phyloP scores from a whole-genome alignment of 495 filamentous ascomycete genomes.

The Lophiotrema nucula region DNA sequence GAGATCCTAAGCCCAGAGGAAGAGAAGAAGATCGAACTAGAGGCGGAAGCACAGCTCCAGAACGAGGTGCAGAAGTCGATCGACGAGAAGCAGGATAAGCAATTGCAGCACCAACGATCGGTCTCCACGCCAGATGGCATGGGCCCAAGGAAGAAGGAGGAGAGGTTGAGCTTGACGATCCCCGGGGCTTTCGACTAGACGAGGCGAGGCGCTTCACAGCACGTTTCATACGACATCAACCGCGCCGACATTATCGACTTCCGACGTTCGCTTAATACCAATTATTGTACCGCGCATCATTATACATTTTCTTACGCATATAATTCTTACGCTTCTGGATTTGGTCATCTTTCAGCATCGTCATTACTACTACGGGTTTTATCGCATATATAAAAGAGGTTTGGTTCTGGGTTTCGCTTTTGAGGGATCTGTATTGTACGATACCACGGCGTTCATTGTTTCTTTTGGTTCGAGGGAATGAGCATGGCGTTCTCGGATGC shows the following conservation, averaged over 20 bases:
- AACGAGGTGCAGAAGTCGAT: constrained; percentile 21
- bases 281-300: background rate
- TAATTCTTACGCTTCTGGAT: background rate
- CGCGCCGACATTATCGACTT: background rate
- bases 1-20: constrained; percentile 11
- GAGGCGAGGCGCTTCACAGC: no score
- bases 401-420: background rate
- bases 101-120: constrained; percentile 2
- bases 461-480: background rate
- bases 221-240: background rate
- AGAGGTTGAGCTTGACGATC: constrained; percentile 30
- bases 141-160: constrained; percentile 21
- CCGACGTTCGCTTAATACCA: background rate
- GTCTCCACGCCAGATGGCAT: background rate
- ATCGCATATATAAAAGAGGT: constrained; percentile 19
- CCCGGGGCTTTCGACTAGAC: constrained; percentile 35
- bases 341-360: background rate
- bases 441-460: constrained; percentile 9
- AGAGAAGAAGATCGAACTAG: constrained; percentile 22
- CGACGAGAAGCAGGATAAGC: constrained; percentile 6
- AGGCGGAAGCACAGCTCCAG: constrained; percentile 26
- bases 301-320: background rate
- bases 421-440: constrained; percentile 14
- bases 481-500: background rate
- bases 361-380: background rate